Conservation (phyloP, 2,329 filamentous ascomycete species). For the Scopulariopsis brevicaulis region DNA sequence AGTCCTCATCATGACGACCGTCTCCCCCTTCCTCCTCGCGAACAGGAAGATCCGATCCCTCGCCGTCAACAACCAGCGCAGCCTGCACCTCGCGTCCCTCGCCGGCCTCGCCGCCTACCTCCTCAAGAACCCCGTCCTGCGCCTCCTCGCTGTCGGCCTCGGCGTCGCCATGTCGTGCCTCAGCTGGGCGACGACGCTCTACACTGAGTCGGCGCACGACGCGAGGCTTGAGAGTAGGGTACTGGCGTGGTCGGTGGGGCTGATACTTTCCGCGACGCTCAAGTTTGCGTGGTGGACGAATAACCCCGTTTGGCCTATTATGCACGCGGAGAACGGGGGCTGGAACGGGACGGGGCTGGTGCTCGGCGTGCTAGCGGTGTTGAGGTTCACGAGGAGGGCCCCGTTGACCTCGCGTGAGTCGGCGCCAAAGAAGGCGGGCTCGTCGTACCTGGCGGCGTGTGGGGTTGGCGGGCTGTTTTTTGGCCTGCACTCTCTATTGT, state of each 20-base stretch:
- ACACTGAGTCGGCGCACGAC: slow-evolving; percentile 63
- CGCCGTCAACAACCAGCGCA: slow-evolving; percentile 55
- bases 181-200: slow-evolving; percentile 74
- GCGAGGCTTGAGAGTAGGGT: slow-evolving; percentile 71
- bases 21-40: slow-evolving; percentile 70
- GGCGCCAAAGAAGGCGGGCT: slow-evolving; percentile 41
- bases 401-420: slow-evolving; percentile 30
- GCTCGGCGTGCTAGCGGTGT: slow-evolving; percentile 62
- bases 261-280: slow-evolving; percentile 74
- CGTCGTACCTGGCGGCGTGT: slow-evolving; percentile 58
- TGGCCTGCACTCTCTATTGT: slow-evolving; percentile 80
- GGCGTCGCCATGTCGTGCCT: slow-evolving; percentile 71
- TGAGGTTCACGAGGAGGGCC: slow-evolving; percentile 61
- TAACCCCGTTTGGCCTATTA: slow-evolving; percentile 93
- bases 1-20: slow-evolving; percentile 71
- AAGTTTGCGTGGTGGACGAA: slow-evolving; percentile 94
- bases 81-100: slow-evolving; percentile 67
- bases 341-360: slow-evolving; percentile 78
- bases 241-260: slow-evolving; percentile 67
- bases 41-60: slow-evolving; percentile 58
- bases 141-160: slow-evolving; percentile 73
- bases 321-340: slow-evolving; percentile 82
- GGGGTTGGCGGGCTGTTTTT: slow-evolving; percentile 82
- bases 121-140: slow-evolving; percentile 57
- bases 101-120: slow-evolving; percentile 71